Evolutionary conservation across 73 alveolate species (phyloP).

Genomic region (Effrenium voratum): DNA sequence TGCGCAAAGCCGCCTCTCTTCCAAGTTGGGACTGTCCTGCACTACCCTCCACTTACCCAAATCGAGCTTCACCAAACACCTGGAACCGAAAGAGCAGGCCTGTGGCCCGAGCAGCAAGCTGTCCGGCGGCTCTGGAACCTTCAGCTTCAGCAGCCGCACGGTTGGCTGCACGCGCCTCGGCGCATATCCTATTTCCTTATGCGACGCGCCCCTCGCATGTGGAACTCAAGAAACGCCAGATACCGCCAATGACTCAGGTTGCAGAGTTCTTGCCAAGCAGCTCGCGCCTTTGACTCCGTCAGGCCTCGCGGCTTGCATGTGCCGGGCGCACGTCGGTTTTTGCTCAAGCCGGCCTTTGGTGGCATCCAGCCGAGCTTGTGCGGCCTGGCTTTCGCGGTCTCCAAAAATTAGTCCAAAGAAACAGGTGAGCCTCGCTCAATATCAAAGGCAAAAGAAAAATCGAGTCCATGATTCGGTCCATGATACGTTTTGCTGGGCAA

Average conservation of each 20-base stretch:
- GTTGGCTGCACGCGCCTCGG: slow-evolving; percentile 2
- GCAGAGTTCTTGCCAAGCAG: neutral
- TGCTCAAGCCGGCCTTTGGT: slow-evolving; percentile 43
- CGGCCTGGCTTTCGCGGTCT: neutral
- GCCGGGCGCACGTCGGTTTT: too few species aligned
- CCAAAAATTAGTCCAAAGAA: neutral
- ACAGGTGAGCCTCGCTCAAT: neutral
- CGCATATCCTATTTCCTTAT: neutral
- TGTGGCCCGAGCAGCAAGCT: slow-evolving; percentile 89
- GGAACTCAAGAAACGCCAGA: neutral
- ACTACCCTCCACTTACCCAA: neutral
- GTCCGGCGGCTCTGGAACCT: slow-evolving; percentile 80
- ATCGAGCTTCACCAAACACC: neutral
- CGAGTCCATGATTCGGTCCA: too few species aligned
- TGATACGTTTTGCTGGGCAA: too few species aligned
- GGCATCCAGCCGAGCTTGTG: slow-evolving; percentile 48
- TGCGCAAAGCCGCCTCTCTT: neutral
- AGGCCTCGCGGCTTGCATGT: too few species aligned
- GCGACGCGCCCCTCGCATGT: neutral
- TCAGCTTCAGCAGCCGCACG: slow-evolving; percentile 73
- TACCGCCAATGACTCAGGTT: neutral
- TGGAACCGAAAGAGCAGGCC: neutral
- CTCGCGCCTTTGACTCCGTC: slow-evolving; percentile 82
- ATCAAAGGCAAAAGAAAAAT: neutral
- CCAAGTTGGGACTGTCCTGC: neutral